Evolutionary conservation across 1,284 basidiomycete species (phyloP), one percentile per base, ranked within the genome.

Genomic region (Rhodotorula sp.): DNA sequence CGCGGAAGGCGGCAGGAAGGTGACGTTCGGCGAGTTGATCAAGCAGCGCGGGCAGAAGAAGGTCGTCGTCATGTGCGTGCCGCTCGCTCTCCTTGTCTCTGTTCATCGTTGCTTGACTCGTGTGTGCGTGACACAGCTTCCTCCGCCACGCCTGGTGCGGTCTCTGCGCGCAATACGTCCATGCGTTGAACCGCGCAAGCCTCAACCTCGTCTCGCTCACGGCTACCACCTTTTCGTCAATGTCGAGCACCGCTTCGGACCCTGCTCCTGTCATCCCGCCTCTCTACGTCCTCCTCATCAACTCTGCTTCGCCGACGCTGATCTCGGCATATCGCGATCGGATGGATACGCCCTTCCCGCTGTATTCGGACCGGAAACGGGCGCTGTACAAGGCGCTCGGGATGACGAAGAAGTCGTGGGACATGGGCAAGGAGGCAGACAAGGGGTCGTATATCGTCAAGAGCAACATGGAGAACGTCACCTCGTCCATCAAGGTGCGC

Each of bases 251-350:
- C 10, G 34, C 22, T 0, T 46, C 30, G 44, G 50, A 46, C 59
- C 52, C 16, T 37, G 26, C 26, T 26, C 66, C 51, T 22, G 20
- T 52, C 26, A 54, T 69, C 30, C 70, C 70, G 7, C 70, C 70
- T 1, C 61, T 74, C 20, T 66, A 74, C 55, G 65, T 74, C 46
- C 61, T 74, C n/a, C 64, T 74, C n/a, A 57, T 74, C 57, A 70
- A 70, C 24, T 62, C 61, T 34, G 70, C 68, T 24, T 68, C 68
- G 37, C 55, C 67, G 8, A 24, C 56, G 4, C 52, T 74, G 22
- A 74, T 74, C 44, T 60, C 70, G n/a, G 66, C 68, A 30, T 72
- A 72, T 44, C 70, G 68, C 10, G 28, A 44, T 8, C 40, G 70
- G 13, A 59, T 69, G 28, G 65, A 59, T 20, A 69, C 67, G 34